phyloP scores from a whole-genome alignment of 257 asterid genomes.

The Apocynum venetum region DNA sequence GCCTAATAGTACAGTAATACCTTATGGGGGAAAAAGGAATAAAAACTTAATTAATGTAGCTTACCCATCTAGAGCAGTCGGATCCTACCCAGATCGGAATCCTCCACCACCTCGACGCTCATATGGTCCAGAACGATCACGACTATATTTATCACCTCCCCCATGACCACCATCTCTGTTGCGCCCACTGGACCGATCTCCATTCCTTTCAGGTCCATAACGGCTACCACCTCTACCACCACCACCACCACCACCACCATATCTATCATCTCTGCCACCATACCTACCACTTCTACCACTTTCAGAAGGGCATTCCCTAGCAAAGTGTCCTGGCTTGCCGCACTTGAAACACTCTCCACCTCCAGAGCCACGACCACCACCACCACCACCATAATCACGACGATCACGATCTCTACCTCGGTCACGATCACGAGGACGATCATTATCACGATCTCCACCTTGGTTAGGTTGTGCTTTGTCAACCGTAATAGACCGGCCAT shows the following conservation, averaged over 20 bases:
- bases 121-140: slow-evolving; percentile 93
- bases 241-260: slow-evolving; percentile 60
- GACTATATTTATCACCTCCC: slow-evolving; percentile 66
- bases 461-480: slow-evolving; percentile 84
- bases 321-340: slow-evolving; percentile 97
- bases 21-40: neutral
- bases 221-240: slow-evolving; percentile 54
- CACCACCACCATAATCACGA: slow-evolving; percentile 48
- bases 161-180: slow-evolving; percentile 63
- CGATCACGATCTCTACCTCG: slow-evolving; percentile 55
- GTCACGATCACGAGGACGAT: slow-evolving; percentile 55
- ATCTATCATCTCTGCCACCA: slow-evolving; percentile 60
- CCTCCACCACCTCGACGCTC: slow-evolving; percentile 70
- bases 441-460: slow-evolving; percentile 56
- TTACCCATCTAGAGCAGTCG: slow-evolving; percentile 12
- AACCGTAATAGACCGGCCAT: slow-evolving; percentile 81
- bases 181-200: slow-evolving; percentile 68
- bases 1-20: neutral
- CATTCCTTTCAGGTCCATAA: slow-evolving; percentile 81
- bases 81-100: slow-evolving; percentile 36
- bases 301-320: slow-evolving; percentile 89
- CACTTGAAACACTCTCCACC: slow-evolving; percentile 91
- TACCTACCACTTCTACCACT: slow-evolving; percentile 60
- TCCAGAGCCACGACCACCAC: slow-evolving; percentile 77
- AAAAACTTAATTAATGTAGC: neutral